Evolutionary conservation across 345 rosid species (phyloP), one percentile per base, ranked within the genome.

Genomic region (Euphorbia tirucalli): DNA sequence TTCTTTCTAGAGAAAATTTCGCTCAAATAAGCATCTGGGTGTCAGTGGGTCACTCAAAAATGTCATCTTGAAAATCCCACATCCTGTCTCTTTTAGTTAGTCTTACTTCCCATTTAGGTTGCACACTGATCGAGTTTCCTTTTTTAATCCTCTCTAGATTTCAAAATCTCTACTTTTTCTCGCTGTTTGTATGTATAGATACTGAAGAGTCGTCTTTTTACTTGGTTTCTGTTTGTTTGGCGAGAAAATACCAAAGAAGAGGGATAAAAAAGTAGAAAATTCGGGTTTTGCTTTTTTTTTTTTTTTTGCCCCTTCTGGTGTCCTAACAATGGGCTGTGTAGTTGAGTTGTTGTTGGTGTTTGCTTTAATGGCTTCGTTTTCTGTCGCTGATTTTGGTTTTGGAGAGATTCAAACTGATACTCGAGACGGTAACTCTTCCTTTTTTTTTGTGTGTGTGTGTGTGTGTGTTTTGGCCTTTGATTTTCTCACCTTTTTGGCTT

Each of bases 391-490:
- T 24, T 56, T 56, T 9, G 30, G 28, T 2, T 24, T 11, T 9
- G 4, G 39, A 35, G 39, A 35, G 39, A 3, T 2, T 11, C 18
- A 22, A 10, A 56, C 60, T 56, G 89, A 87, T 77, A 86, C 71
- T 76, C 83, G 86, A 66, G 97, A 91, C 74, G 92, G 97, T 91
- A 83, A 43, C 46, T 46, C 46, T 60, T 32, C 16, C 46, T 19
- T 58, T 22, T 65, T 57, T 2, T 22, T 1, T 37, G 32, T 48
- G n/a, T n/a, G n/a, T n/a, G n/a, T n/a, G n/a, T n/a, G n/a, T n/a
- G n/a, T n/a, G n/a, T n/a, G n/a, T n/a, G n/a, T n/a, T n/a, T n/a
- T n/a, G n/a, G n/a, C n/a, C n/a, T n/a, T n/a, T n/a, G n/a, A n/a
- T n/a, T n/a, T n/a, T n/a, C n/a, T n/a, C n/a, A n/a, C n/a, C n/a